Conservation (phyloP, 805 yeast species). For the Teunomyces stri region DNA sequence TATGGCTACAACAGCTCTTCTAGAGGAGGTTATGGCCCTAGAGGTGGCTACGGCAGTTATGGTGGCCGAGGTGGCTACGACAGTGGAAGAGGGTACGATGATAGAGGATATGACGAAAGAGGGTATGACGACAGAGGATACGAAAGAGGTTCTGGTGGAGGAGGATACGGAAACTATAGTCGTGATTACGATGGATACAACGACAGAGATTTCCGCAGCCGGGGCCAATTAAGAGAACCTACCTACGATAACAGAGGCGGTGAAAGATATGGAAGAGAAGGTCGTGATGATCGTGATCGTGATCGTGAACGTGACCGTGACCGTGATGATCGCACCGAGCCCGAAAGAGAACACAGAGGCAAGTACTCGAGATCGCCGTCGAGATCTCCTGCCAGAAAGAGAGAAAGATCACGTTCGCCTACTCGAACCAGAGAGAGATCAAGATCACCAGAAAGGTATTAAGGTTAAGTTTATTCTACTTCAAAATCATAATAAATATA, state of each 20-base stretch:
- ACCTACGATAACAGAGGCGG: slow-evolving; percentile 14
- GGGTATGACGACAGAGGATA: slow-evolving; percentile 14
- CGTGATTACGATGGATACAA: slow-evolving; percentile 14
- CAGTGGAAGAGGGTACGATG: slow-evolving; percentile 14
- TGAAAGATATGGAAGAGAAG: slow-evolving; percentile 11
- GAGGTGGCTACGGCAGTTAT: slow-evolving; percentile 15
- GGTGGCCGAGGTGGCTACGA: slow-evolving; percentile 19
- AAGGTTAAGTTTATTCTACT: background rate
- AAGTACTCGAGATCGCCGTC: slow-evolving; percentile 40
- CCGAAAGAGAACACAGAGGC: slow-evolving; percentile 19
- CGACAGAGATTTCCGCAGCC: slow-evolving; percentile 12
- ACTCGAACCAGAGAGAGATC: slow-evolving; percentile 14
- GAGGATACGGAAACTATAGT: slow-evolving; percentile 14
- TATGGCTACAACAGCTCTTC: slow-evolving; percentile 17
- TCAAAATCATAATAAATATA: background rate
- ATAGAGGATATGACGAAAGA: slow-evolving; percentile 9
- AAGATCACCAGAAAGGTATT: slow-evolving; percentile 21
- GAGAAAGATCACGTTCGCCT: slow-evolving; percentile 10
- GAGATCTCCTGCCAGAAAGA: slow-evolving; percentile 18
- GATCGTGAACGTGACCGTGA: slow-evolving; percentile 1
- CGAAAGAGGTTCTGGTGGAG: slow-evolving; percentile 12
- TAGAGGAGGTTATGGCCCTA: slow-evolving; percentile 5
- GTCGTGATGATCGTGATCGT: slow-evolving; percentile 7
- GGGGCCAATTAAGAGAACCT: slow-evolving; percentile 17
- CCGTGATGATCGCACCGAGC: slow-evolving; percentile 5